Evolutionary conservation across 306 rosid species (phyloP).

Genomic region (Ceratonia siliqua): DNA sequence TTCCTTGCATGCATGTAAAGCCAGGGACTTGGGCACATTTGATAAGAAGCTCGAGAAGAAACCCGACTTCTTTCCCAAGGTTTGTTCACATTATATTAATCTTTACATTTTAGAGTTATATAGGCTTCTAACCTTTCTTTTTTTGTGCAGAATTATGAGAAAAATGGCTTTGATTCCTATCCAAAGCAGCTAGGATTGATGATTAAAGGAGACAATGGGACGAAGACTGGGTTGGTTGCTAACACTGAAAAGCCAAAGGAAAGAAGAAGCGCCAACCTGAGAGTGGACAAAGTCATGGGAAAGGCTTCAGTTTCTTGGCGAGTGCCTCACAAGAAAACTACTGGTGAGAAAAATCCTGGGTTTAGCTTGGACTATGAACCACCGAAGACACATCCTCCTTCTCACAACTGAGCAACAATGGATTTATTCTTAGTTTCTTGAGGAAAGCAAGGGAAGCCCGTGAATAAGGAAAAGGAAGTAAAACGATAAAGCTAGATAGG

Average conservation of each 20-base stretch:
- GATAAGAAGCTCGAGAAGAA: slow-evolving; percentile 37
- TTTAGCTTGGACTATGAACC: slow-evolving; percentile 71
- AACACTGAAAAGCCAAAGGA: slow-evolving; percentile 18
- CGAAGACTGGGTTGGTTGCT: background rate
- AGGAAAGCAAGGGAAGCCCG: background rate
- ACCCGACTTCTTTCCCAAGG: slow-evolving; percentile 41
- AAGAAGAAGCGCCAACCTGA: slow-evolving; percentile 23
- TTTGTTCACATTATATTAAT: slow-evolving; percentile 10
- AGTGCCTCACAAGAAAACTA: slow-evolving; percentile 56
- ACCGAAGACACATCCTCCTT: slow-evolving; percentile 85
- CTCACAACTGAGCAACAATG: slow-evolving; percentile 57
- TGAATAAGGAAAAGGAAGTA: background rate
- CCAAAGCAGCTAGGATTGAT: slow-evolving; percentile 13
- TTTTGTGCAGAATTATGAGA: slow-evolving; percentile 48
- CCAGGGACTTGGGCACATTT: slow-evolving; percentile 35
- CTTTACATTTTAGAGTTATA: background rate
- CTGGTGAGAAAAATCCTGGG: slow-evolving; percentile 53
- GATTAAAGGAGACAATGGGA: slow-evolving; percentile 14
- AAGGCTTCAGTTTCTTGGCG: slow-evolving; percentile 55
- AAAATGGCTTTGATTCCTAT: slow-evolving; percentile 24
- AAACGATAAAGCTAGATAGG: too few species aligned
- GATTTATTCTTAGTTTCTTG: background rate
- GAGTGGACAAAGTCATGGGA: background rate
- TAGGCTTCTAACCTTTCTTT: background rate
- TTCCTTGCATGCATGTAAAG: slow-evolving; percentile 68